Percentiles rank a stretch among this genome's conserved stretches.
Evolutionary conservation across 2,329 filamentous ascomycete genomes (phyloP).

Genomic region (Cladosporium sp.): DNA sequence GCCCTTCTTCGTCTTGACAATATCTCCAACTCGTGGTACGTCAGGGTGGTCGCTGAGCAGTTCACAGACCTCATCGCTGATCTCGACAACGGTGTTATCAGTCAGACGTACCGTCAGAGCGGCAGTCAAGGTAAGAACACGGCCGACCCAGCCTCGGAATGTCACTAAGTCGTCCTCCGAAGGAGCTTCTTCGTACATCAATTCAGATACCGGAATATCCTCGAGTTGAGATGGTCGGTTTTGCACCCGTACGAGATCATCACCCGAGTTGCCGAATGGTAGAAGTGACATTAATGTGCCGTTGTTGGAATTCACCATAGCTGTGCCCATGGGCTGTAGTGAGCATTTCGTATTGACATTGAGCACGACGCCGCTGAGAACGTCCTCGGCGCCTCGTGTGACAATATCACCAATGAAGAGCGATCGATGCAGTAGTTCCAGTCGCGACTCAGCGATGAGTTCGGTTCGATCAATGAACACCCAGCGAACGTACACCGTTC

Average conservation of each 20-base stretch:
- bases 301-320: slow-evolving; percentile 8
- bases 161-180: slow-evolving; percentile 50
- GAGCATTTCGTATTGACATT: slow-evolving; percentile 45
- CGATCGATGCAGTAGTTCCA: slow-evolving; percentile 51
- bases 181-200: slow-evolving; percentile 32
- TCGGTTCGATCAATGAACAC: slow-evolving; percentile 39
- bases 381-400: slow-evolving; percentile 44
- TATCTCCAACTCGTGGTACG: slow-evolving; percentile 36
- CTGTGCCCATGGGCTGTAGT: slow-evolving; percentile 31
- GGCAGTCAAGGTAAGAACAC: slow-evolving; percentile 47
- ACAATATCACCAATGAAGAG: slow-evolving; percentile 54
- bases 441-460: slow-evolving; percentile 38
- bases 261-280: slow-evolving; percentile 1
- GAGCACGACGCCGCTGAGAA: slow-evolving; percentile 53
- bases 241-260: neutral
- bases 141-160: slow-evolving; percentile 54
- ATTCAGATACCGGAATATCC: slow-evolving; percentile 29
- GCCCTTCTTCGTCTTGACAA: slow-evolving; percentile 48
- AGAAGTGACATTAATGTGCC: slow-evolving; percentile 4
- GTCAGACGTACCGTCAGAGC: slow-evolving; percentile 49
- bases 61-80: slow-evolving; percentile 43
- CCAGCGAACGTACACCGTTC: slow-evolving; percentile 50
- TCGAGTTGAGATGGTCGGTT: slow-evolving; percentile 18
- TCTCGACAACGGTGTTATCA: slow-evolving; percentile 52
- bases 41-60: slow-evolving; percentile 15